A percentile compares a stretch with the other conserved stretches of the same genome.
Evolutionary conservation across 1,284 basidiomycete species (phyloP).

Genomic region (Mixia osmundae): DNA sequence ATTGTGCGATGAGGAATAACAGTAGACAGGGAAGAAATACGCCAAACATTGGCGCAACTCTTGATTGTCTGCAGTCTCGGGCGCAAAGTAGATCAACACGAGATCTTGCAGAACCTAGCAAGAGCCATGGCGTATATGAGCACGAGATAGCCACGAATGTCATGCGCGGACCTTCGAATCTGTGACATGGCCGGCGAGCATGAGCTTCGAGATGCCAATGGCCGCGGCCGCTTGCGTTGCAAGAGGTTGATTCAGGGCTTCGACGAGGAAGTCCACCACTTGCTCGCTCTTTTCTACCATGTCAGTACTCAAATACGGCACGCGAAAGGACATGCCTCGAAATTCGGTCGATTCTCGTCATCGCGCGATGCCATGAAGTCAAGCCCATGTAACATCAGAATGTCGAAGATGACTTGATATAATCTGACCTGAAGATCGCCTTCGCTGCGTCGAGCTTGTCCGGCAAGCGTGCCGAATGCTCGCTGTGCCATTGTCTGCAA

Average conservation of each 20-base stretch:
- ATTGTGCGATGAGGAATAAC: constrained; percentile 57
- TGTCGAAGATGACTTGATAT: constrained; percentile 68
- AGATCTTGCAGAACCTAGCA: constrained; percentile 50
- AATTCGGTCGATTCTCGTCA: constrained; percentile 21
- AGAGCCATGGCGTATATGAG: not conserved
- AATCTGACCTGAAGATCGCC: constrained; percentile 56
- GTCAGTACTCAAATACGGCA: not conserved
- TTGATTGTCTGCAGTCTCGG: constrained; percentile 61
- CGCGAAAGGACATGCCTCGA: constrained; percentile 2
- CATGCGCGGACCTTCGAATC: constrained; percentile 37
- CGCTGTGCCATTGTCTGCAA: constrained; percentile 59
- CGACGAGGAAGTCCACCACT: constrained; percentile 49
- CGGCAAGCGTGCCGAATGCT: constrained; percentile 74
- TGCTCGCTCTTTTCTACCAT: constrained; percentile 35
- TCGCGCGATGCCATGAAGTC: constrained; percentile 48
- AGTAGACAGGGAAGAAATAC: constrained; percentile 89
- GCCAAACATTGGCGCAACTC: constrained; percentile 75
- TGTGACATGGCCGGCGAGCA: constrained; percentile 57
- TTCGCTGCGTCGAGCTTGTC: constrained; percentile 54
- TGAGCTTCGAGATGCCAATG: constrained; percentile 68
- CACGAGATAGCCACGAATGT: not conserved
- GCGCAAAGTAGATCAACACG: constrained; percentile 63
- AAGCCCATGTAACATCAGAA: constrained; percentile 69
- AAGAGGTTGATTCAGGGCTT: constrained; percentile 42
- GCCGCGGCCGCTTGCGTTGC: constrained; percentile 54